These are phyloP conservation scores for Aspergillus cejpii DNA, from an alignment of 2,329 filamentous ascomycete species.

Conservation along the genomic window DNA sequence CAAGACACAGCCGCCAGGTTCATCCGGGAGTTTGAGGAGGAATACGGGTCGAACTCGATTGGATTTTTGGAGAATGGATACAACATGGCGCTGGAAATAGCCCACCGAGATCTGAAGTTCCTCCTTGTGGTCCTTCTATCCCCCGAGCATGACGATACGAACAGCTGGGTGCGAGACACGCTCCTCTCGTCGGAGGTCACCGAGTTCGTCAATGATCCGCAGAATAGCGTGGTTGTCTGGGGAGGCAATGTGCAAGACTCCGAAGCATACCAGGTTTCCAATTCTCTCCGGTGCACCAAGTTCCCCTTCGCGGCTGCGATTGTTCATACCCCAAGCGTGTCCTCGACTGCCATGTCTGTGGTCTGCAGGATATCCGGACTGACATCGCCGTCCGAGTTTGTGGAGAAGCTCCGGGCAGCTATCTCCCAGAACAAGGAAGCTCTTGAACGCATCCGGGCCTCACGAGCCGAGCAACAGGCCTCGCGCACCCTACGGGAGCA, in stretches of 20 bases:
- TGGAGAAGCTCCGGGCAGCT: conserved; percentile 66
- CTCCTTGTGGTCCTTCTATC: conserved; percentile 82
- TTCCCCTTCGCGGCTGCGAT: conserved; percentile 85
- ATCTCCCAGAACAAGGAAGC: conserved; percentile 71
- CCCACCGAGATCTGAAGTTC: conserved; percentile 87
- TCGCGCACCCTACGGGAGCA: conserved; percentile 74
- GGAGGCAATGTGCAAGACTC: conserved; percentile 87
- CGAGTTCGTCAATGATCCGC: conserved; percentile 64
- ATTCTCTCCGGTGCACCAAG: conserved; percentile 79
- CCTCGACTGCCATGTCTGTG: conserved; percentile 82
- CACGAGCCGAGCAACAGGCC: conserved; percentile 71
- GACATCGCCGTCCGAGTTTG: conserved; percentile 61
- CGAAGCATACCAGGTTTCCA: conserved; percentile 89
- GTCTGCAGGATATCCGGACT: conserved; percentile 71
- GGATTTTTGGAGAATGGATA: conserved; percentile 84
- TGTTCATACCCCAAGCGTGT: conserved; percentile 77
- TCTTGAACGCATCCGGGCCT: conserved; percentile 65
- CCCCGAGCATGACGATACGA: conserved; percentile 89
- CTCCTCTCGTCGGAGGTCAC: conserved; percentile 69
- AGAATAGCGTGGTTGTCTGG: conserved; percentile 82
- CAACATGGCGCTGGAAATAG: conserved; percentile 80
- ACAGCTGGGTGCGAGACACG: conserved; percentile 72
- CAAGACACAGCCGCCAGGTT: conserved; percentile 84
- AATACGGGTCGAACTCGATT: conserved; percentile 63
- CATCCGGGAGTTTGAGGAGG: conserved; percentile 88